These are phyloP conservation scores for Suaeda aralocaspica DNA, from an alignment of 148 eudicot genomes.

Conservation along the genomic window DNA sequence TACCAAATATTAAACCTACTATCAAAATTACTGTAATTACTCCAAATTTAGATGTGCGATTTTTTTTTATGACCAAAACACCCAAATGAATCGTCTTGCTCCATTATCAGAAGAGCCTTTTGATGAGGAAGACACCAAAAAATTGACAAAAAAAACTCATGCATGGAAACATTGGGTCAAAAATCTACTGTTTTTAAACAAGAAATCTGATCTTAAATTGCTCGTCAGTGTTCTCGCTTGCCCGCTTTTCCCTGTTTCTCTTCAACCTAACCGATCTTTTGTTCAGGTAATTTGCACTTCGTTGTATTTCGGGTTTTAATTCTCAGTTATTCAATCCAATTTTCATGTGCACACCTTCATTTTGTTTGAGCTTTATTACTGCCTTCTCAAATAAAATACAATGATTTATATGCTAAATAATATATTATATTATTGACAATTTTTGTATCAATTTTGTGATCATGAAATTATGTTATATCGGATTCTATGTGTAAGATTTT, in stretches of 20 bases:
- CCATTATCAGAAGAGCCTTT: conserved; percentile 37
- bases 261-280: conserved; percentile 29
- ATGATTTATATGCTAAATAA: too few relatives aligned
- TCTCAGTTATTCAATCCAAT: neutral
- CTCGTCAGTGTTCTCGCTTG: conserved; percentile 88
- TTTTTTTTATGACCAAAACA: too few relatives aligned
- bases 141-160: conserved; percentile 40
- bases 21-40: too few relatives aligned
- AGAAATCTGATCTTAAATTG: conserved; percentile 72
- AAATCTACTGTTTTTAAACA: conserved; percentile 43
- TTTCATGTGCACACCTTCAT: too few relatives aligned
- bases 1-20: too few relatives aligned
- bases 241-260: conserved; percentile 78
- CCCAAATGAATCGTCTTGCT: conserved; percentile 27
- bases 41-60: too few relatives aligned
- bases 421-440: neutral
- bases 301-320: neutral
- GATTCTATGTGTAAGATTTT: neutral
- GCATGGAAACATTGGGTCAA: conserved; percentile 72
- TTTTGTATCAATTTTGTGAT: neutral
- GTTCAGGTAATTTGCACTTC: conserved; percentile 37
- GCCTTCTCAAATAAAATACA: too few relatives aligned
- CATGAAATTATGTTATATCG: neutral
- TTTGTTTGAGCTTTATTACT: too few relatives aligned
- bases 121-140: conserved; percentile 46